Evolutionary conservation across 2,329 filamentous ascomycete genomes (phyloP), one percentile per base, ranked within the genome.

Genomic region (Exophiala mesophila): DNA sequence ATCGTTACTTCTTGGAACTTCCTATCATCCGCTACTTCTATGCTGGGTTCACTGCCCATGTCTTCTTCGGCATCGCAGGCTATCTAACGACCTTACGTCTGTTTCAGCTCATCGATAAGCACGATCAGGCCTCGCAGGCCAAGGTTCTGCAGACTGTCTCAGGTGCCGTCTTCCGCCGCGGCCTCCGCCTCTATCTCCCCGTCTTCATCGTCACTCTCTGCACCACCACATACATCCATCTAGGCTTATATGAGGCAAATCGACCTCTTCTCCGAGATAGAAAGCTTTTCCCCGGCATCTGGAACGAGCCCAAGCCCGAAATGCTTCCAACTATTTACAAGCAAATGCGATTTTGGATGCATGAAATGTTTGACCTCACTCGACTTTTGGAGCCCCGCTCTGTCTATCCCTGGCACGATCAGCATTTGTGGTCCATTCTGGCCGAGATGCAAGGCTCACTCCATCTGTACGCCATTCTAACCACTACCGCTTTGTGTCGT

Each of bases 1-100:
- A 55, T 20, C 41, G 26, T 7, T 47, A 54, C 21, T n/a, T 53
- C 12, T 44, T 54, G n/a, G 65, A 69, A 47, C 53, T 70, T 3
- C 67, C 67, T 8, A 60, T 69, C 47, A 43, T 70, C n/a, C 65
- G 68, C 36, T 58, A 69, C 52, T 49, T 68, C 18, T 65, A 67
- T 41, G 64, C 66, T 3, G 67, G 69, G 17, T 55, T 55, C 36
- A 54, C 53, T 3, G 50, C 53, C 10, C 67, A 71, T 47, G 64
- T 70, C 45, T 72, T 72, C 57, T 72, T 72, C 50, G 64, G 71
- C 23, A 64, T 72, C 17, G 70, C 67, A 4, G 69, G 68, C 38
- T 72, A 71, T 42, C 63, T 70, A 23, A 60, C 70, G 26, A 68
- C 68, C 12, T 34, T 54, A 20, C 51, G 53, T 15, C 35, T 55